Evolutionary conservation across 331 rosid genomes (phyloP).

Genomic region (Ulmus americana): DNA sequence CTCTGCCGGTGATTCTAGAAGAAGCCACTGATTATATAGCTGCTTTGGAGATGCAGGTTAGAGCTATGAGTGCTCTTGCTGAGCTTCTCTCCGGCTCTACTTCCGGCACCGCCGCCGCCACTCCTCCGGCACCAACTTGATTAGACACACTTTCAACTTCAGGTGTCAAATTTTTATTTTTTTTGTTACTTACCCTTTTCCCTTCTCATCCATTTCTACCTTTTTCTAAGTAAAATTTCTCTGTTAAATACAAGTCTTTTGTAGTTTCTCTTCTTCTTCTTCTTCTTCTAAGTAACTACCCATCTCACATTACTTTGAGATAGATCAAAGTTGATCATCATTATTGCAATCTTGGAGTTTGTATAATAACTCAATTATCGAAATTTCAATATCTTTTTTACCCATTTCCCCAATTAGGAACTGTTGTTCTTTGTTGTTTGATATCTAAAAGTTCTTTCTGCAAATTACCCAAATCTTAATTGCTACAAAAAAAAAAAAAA

Average conservation of each 20-base stretch:
- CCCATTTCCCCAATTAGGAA: too few species aligned
- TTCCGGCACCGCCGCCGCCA: slow-evolving; percentile 37
- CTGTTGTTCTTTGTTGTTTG: background rate
- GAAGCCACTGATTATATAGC: slow-evolving; percentile 81
- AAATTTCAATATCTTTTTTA: slow-evolving; percentile 1
- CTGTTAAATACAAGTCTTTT: slow-evolving; percentile 34
- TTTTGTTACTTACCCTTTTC: background rate
- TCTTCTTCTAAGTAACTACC: slow-evolving; percentile 10
- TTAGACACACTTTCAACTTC: slow-evolving; percentile 21
- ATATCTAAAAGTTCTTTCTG: background rate
- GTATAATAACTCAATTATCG: slow-evolving; percentile 13
- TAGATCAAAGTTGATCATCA: background rate
- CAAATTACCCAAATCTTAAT: background rate
- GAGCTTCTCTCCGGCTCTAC: slow-evolving; percentile 47
- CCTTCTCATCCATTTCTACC: slow-evolving; percentile 5
- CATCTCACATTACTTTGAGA: slow-evolving; percentile 17
- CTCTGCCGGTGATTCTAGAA: slow-evolving; percentile 74
- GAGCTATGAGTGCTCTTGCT: slow-evolving; percentile 70
- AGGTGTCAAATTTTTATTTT: slow-evolving; percentile 23
- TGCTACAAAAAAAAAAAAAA: background rate
- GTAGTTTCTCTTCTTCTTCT: slow-evolving; percentile 7
- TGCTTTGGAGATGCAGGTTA: slow-evolving; percentile 94
- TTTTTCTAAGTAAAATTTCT: slow-evolving; percentile 25
- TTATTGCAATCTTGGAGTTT: background rate
- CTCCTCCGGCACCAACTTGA: slow-evolving; percentile 43